Base-by-base conservation (phyloP, 139 green algal species). In the Tetradesmus obliquus region DNA sequence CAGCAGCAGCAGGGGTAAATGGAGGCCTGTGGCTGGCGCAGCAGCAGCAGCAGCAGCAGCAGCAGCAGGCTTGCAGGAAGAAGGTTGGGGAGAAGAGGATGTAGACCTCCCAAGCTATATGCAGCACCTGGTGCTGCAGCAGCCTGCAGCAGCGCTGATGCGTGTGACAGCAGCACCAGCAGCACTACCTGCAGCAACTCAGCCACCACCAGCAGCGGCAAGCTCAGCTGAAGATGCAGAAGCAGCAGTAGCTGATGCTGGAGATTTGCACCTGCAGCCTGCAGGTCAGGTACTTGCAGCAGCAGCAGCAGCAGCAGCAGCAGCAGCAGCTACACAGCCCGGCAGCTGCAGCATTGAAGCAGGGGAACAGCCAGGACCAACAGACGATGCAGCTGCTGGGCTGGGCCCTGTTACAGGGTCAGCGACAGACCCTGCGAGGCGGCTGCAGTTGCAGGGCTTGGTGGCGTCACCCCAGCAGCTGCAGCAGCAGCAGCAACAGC, bases 31-130 rank as follows among this genome's bases (percentile, higher is more conserved):
- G n/a, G 76, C 76, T 82, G 76, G 13, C 76, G 6, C 76, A 82
- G 76, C 76, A 55, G 76, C 24, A 53, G 76, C 76, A 82, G 76
- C 76, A 55, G 76, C 62, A 72, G 62, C 62, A 72, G 62, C 62
- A 19, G 62, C 10, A 19, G 62, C 10, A 3, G 76, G 76, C 76
- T 82, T 51, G 76, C 24, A 82, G 76, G 53, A 71, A 22, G 51
- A 82, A 22, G 10, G 20, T 45, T 20, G 10, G 13, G 84, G 69
- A 57, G 55, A 79, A 13, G 84, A 88, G 17, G 66, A 76, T 45
- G 84, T 62, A 3, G 85, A 66, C 1, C 85, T 89, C 66, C 85
- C 85, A 12, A 82, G 58, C 55, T 89, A 89, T 45, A 55, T 90
- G 69, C 86, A 84, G 84, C 60, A 60, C 17, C 20, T 81, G 24